Percentiles rank a stretch among this genome's conserved stretches.
Evolutionary conservation across 345 rosid genomes (phyloP).

Genomic region (Trapa incisa): DNA sequence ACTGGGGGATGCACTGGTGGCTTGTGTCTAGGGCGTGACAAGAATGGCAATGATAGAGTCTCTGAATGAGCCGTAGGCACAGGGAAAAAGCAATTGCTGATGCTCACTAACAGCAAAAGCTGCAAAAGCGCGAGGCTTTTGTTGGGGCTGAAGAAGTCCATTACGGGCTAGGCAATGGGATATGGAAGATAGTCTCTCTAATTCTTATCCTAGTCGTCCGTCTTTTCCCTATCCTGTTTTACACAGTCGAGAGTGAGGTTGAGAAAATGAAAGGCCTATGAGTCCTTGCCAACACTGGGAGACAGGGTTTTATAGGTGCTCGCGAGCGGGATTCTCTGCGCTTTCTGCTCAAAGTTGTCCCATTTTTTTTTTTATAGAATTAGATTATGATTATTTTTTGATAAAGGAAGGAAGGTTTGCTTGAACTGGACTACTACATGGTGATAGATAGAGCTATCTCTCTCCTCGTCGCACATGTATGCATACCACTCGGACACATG

Average conservation of each 20-base stretch:
- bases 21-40: not conserved
- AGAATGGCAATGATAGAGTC: not conserved
- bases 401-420: not conserved
- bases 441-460: too few species aligned
- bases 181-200: not conserved
- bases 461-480: too few species aligned
- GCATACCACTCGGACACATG: too few species aligned
- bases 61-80: not conserved
- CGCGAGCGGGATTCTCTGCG: not conserved
- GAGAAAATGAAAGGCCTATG: not conserved
- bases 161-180: not conserved
- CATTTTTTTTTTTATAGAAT: not conserved
- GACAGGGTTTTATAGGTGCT: not conserved
- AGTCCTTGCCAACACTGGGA: not conserved
- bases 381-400: not conserved
- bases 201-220: not conserved
- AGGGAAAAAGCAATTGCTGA: not conserved
- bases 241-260: not conserved
- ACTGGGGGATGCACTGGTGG: slow-evolving; percentile 3
- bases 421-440: too few species aligned
- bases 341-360: not conserved
- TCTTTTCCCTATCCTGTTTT: not conserved
- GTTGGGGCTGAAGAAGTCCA: slow-evolving; percentile 20
- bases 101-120: slow-evolving; percentile 19
- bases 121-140: slow-evolving; percentile 25